Percentiles rank a stretch among this genome's conserved stretches.
These are phyloP conservation scores for Penicillium sp. DNA, from an alignment of 2,329 filamentous ascomycete species.

Conservation along the genomic window DNA sequence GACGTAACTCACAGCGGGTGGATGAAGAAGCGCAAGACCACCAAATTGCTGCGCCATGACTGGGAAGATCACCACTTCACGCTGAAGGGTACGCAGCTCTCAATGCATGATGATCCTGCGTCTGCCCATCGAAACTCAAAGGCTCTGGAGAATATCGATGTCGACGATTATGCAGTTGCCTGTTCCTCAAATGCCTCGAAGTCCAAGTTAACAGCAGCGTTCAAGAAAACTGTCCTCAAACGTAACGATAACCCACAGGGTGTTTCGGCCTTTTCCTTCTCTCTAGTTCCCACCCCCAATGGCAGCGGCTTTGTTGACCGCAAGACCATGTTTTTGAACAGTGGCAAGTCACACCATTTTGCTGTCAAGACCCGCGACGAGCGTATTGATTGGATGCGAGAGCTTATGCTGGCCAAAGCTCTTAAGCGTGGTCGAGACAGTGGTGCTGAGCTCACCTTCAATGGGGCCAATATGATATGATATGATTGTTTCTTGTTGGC, in stretches of 20 bases:
- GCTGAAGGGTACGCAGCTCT: slow-evolving; percentile 68
- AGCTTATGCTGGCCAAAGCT: slow-evolving; percentile 49
- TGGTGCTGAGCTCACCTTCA: slow-evolving; percentile 31
- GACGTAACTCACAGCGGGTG: slow-evolving; percentile 74
- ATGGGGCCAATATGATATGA: slow-evolving; percentile 33
- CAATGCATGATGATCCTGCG: slow-evolving; percentile 30
- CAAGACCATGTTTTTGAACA: slow-evolving; percentile 43
- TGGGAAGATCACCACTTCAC: slow-evolving; percentile 91
- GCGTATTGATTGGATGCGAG: slow-evolving; percentile 79
- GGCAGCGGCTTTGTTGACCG: slow-evolving; percentile 48
- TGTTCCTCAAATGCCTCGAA: slow-evolving; percentile 73
- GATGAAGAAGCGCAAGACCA: slow-evolving; percentile 90
- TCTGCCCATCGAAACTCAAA: slow-evolving; percentile 14
- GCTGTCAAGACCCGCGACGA: slow-evolving; percentile 84
- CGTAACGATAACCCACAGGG: slow-evolving; percentile 36
- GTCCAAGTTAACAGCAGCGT: slow-evolving; percentile 80
- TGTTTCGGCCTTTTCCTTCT: slow-evolving; percentile 44
- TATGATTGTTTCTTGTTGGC: no score
- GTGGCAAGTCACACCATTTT: slow-evolving; percentile 88
- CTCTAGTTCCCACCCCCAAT: slow-evolving; percentile 44
- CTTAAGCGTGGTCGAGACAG: slow-evolving; percentile 33
- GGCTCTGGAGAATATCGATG: slow-evolving; percentile 27
- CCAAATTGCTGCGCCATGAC: slow-evolving; percentile 82
- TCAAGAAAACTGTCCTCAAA: slow-evolving; percentile 61
- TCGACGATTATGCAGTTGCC: slow-evolving; percentile 10